phyloP scores from a whole-genome alignment of 2,329 filamentous ascomycete species.

The Diaporthe vexans region DNA sequence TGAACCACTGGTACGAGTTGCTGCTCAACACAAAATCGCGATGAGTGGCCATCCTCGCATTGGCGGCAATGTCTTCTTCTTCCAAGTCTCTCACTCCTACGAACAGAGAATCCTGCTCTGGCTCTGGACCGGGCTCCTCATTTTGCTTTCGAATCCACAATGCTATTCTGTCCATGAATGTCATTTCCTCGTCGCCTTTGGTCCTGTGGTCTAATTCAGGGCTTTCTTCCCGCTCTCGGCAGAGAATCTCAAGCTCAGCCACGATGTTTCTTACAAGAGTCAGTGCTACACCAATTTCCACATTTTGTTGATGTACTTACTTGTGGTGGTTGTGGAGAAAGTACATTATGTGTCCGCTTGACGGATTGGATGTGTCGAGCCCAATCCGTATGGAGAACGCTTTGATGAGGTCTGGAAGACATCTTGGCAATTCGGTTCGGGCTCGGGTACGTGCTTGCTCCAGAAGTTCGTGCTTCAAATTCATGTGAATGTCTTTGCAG shows the following conservation, averaged over 20 bases:
- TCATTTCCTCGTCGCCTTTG: not conserved
- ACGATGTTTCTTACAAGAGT: not conserved
- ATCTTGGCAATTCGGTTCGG: not conserved
- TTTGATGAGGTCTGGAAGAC: slow-evolving; percentile 1
- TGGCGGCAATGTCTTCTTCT: not conserved
- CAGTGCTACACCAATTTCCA: not conserved
- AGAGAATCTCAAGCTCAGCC: not conserved
- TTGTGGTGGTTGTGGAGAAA: not conserved
- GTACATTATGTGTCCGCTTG: not conserved
- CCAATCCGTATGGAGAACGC: not conserved
- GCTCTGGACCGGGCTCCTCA: not conserved
- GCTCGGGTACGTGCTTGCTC: not conserved
- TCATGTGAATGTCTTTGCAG: not conserved
- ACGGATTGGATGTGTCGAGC: not conserved
- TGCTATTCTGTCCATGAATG: not conserved
- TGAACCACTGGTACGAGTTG: not conserved
- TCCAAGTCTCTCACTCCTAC: not conserved
- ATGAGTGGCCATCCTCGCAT: not conserved
- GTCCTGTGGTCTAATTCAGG: not conserved
- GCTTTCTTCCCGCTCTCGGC: not conserved
- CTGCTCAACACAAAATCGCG: not conserved
- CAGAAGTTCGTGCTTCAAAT: not conserved
- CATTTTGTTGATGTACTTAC: not conserved
- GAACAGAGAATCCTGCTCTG: not conserved
- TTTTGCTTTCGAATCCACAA: not conserved